A percentile compares a stretch with the other conserved stretches of the same genome.
Conservation (phyloP, 1,139 yeast genomes). For the Debaryomyces psychrophilus region DNA sequence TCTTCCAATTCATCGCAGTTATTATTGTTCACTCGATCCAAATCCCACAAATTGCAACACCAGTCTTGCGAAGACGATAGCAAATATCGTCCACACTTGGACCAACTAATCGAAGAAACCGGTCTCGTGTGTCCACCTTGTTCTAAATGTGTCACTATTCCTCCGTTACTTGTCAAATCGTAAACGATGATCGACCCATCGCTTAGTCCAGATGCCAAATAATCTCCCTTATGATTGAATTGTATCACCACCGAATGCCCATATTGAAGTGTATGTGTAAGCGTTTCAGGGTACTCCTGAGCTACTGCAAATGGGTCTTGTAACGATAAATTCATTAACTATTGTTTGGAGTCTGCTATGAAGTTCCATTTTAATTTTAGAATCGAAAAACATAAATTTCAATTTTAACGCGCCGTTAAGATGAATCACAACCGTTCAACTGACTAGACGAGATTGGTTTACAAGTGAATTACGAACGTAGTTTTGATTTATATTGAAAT, state of each 20-base stretch:
- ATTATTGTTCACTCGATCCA: constrained; percentile 37
- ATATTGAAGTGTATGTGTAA: constrained; percentile 63
- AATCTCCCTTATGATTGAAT: constrained; percentile 80
- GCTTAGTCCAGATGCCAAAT: constrained; percentile 80
- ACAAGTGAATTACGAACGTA: not conserved
- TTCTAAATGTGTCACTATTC: constrained; percentile 55
- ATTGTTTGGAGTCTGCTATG: not conserved
- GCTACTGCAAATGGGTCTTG: constrained; percentile 92
- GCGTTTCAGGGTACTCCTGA: constrained; percentile 87
- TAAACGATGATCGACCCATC: constrained; percentile 81
- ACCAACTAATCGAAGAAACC: constrained; percentile 80
- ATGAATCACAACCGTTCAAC: not conserved
- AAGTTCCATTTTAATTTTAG: not conserved
- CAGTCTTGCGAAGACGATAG: constrained; percentile 85
- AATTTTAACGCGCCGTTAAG: constrained; percentile 4
- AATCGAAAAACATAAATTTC: not conserved
- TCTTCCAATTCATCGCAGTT: constrained; percentile 28
- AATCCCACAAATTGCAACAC: constrained; percentile 82
- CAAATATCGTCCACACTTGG: constrained; percentile 68
- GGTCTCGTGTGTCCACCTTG: constrained; percentile 70
- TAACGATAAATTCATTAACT: constrained; percentile 73
- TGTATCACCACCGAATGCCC: constrained; percentile 78
- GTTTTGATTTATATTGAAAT: not conserved
- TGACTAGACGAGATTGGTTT: not conserved
- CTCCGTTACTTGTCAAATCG: constrained; percentile 64